A percentile compares a stretch with the other conserved stretches of the same genome.
Conservation (phyloP, 306 rosid species). For the Corylus americana region DNA sequence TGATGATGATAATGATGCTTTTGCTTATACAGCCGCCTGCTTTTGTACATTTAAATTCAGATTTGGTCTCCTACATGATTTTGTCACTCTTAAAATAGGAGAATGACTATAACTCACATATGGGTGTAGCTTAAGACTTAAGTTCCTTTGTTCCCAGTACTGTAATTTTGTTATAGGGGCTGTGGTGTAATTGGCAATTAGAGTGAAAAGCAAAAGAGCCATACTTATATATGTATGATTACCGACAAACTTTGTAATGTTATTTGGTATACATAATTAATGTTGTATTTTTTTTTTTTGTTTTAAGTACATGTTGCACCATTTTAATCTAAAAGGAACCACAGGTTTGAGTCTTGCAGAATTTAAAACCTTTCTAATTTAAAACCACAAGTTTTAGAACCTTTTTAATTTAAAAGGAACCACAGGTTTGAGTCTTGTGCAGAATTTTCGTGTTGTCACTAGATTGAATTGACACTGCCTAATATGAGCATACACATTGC, state of each 20-base stretch:
- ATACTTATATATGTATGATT: background rate
- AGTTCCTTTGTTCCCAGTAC: slow-evolving; percentile 29
- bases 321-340: background rate
- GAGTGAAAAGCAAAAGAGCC: slow-evolving; percentile 15
- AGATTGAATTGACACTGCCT: no score
- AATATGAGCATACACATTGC: no score
- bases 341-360: no score
- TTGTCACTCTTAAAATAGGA: slow-evolving; percentile 40
- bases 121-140: slow-evolving; percentile 30
- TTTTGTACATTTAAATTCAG: slow-evolving; percentile 53
- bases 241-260: background rate
- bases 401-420: no score
- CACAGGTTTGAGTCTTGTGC: no score
- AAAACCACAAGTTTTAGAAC: no score
- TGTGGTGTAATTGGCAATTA: slow-evolving; percentile 7
- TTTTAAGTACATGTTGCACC: background rate
- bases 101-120: slow-evolving; percentile 31
- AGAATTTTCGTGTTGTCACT: no score
- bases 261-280: background rate
- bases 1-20: slow-evolving; percentile 18
- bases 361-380: no score
- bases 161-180: background rate
- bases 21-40: slow-evolving; percentile 37
- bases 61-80: slow-evolving; percentile 43
- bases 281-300: slow-evolving; percentile 8